Base-by-base conservation (phyloP, 768 basidiomycete species). In the Auriscalpium microsporum region DNA sequence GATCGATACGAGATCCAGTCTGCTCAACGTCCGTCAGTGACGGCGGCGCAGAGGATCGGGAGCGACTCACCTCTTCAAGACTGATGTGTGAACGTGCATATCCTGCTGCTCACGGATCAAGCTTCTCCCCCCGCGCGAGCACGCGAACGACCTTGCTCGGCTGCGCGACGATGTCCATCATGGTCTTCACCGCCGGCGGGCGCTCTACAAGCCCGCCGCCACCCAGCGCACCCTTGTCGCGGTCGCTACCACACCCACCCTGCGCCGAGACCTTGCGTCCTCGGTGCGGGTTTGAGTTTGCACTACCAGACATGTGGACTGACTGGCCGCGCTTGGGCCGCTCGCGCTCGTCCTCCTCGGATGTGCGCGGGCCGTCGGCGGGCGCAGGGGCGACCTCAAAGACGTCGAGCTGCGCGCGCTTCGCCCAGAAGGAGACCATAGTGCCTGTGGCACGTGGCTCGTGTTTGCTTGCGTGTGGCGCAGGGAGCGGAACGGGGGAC, bases 111-210 rank as follows among this genome's bases (percentile, higher is more conserved):
- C 51, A 61, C 40, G 78, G 79, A 45, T 92, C 88, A 52, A 92
- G 69, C 69, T 90, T 90, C 76, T 92, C 90, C 35, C 90, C 90
- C 11, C 90, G 81, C 1, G 90, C 87, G 57, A 92, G 79, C 33
- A 92, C 84, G 23, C 88, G 76, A 36, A 91, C 83, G 59, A 87
- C 84, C 58, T 82, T 84, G 67, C 79, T 84, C 8, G 86, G 84
- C 60, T 87, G 84, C 19, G 83, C 74, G 9, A 87, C 77, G 68
- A 80, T 79, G 59, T 84, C 84, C 86, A 87, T 88, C 86, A 90
- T 87, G 4, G 85, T 83, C 76, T 83, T 80, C 48, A 88, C 86
- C 2, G 87, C 84, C 9, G 85, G 79, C 0, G 87, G 86, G 17
- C 87, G 80, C 65, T 90, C 89, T 50, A 90, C 89, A 45, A 90